Percentiles rank a stretch among this genome's conserved stretches.
phyloP scores from a whole-genome alignment of 2,329 filamentous ascomycete species.

The Fusarium dlaminii region DNA sequence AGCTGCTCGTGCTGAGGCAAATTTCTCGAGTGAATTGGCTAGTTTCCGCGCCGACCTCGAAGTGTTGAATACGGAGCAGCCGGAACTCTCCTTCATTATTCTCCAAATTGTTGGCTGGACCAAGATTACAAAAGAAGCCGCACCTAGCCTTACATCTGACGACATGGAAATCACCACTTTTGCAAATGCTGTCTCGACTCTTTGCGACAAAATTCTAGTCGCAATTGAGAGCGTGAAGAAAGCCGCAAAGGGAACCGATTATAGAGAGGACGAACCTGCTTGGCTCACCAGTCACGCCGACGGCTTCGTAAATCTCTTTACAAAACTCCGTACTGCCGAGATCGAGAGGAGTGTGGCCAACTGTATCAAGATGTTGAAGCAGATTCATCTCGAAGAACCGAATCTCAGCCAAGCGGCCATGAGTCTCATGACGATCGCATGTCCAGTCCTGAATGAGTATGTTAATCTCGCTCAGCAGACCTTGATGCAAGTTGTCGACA shows the following conservation, averaged over 20 bases:
- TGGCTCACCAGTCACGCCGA: constrained; percentile 58
- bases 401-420: constrained; percentile 44
- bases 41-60: constrained; percentile 55
- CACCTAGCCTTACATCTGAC: constrained; percentile 5
- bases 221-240: constrained; percentile 78
- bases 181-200: constrained; percentile 66
- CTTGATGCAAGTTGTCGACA: constrained; percentile 65
- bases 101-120: constrained; percentile 75
- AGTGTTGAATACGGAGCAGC: constrained; percentile 52
- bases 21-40: constrained; percentile 50
- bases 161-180: constrained; percentile 54
- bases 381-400: constrained; percentile 44
- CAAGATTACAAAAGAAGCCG: constrained; percentile 41
- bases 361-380: constrained; percentile 50
- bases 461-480: constrained; percentile 66
- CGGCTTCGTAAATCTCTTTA: constrained; percentile 62
- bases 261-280: constrained; percentile 48
- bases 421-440: constrained; percentile 46
- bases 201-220: constrained; percentile 81
- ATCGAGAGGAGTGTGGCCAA: constrained; percentile 57
- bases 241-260: constrained; percentile 54
- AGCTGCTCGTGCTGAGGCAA: constrained; percentile 46
- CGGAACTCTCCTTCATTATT: constrained; percentile 71
- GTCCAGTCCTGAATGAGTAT: constrained; percentile 82
- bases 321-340: constrained; percentile 66